phyloP scores from a whole-genome alignment of 768 basidiomycete species.

The Zangia roseola region DNA sequence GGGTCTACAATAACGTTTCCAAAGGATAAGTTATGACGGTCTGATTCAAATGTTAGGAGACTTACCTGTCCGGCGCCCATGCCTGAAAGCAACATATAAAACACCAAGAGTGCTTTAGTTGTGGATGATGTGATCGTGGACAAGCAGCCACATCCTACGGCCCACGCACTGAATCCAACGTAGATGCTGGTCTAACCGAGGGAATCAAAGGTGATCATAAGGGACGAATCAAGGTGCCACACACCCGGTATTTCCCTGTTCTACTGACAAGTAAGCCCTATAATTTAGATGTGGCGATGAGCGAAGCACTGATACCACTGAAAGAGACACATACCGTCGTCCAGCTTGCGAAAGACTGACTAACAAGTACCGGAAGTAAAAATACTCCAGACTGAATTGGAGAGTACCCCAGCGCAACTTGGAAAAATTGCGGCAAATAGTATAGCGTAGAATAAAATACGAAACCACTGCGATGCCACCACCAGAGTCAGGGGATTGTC shows the following conservation, averaged over 20 bases:
- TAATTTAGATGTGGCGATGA: not conserved
- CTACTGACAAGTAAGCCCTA: constrained; percentile 62
- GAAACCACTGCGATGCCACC: constrained; percentile 42
- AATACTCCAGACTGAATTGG: constrained; percentile 65
- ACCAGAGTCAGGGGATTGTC: not conserved
- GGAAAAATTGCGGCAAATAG: constrained; percentile 76
- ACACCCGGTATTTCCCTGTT: constrained; percentile 62
- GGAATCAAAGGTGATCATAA: not conserved
- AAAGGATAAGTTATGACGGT: not conserved
- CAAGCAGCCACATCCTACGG: constrained; percentile 67
- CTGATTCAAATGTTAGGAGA: constrained; percentile 2
- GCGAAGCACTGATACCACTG: not conserved
- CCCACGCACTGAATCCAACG: constrained; percentile 65
- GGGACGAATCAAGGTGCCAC: constrained; percentile 1
- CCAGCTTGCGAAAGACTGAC: constrained; percentile 60
- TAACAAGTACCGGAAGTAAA: constrained; percentile 66
- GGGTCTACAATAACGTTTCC: constrained; percentile 35
- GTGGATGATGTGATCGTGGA: constrained; percentile 57
- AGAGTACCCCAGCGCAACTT: constrained; percentile 64
- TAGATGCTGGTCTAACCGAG: constrained; percentile 35
- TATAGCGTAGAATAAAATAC: constrained; percentile 64
- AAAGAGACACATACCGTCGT: constrained; percentile 39
- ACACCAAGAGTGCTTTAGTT: constrained; percentile 47
- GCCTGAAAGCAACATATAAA: constrained; percentile 61
- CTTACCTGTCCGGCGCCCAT: constrained; percentile 58